A percentile compares a stretch with the other conserved stretches of the same genome.
Conservation (phyloP, 345 rosid species). For the Nasturtium officinale region DNA sequence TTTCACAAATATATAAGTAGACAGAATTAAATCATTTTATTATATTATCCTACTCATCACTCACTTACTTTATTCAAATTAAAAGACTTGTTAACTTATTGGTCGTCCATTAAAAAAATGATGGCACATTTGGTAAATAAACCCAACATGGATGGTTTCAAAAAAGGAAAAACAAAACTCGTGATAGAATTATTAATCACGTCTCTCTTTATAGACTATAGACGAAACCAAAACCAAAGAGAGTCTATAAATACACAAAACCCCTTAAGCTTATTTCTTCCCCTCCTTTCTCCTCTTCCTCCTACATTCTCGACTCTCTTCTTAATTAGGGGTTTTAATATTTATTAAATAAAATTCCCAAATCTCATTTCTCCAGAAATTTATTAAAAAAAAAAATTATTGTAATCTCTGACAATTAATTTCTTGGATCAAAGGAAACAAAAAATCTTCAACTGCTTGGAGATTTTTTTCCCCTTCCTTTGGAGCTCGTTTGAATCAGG, state of each 20-base stretch:
- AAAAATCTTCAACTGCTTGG: background rate
- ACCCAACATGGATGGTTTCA: conserved; percentile 19
- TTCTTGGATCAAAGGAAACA: conserved; percentile 1
- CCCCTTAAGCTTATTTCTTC: conserved; percentile 2
- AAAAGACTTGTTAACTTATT: background rate
- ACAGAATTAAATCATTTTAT: background rate
- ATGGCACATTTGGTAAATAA: conserved; percentile 22
- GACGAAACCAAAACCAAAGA: background rate
- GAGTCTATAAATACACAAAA: conserved; percentile 33
- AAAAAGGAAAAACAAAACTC: background rate
- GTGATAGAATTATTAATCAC: conserved; percentile 7
- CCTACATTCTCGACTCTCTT: conserved; percentile 26
- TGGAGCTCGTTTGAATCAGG: conserved; percentile 32
- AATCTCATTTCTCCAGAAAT: background rate
- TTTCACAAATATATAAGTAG: too few species aligned
- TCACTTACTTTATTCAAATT: background rate
- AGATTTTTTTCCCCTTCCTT: conserved; percentile 3
- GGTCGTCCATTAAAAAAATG: background rate
- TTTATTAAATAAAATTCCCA: background rate
- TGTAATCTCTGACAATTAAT: background rate
- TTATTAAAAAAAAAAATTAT: too few species aligned
- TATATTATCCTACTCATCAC: background rate
- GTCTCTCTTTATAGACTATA: background rate
- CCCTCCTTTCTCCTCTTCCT: conserved; percentile 19
- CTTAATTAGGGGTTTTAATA: conserved; percentile 11